These are phyloP conservation scores for Panicum hallii DNA, from an alignment of 202 grass and related monocot species.

Conservation along the genomic window DNA sequence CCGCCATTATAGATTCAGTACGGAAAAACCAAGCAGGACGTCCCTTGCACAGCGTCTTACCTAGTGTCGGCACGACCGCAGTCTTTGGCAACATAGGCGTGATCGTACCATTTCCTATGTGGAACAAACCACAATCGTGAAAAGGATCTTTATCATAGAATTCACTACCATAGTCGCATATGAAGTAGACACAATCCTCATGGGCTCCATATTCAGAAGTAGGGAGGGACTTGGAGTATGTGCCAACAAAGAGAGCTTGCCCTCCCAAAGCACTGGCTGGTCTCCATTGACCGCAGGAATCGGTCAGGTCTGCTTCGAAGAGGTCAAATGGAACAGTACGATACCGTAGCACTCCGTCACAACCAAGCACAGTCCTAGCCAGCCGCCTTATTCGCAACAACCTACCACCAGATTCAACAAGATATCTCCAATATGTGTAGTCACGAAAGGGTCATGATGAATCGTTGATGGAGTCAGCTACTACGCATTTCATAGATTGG, in stretches of 20 bases:
- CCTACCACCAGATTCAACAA: background rate
- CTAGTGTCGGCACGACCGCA: background rate
- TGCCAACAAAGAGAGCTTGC: background rate
- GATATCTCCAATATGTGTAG: background rate
- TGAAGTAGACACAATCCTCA: background rate
- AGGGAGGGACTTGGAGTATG: background rate
- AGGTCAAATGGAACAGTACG: background rate
- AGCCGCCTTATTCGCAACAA: background rate
- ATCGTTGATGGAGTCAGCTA: background rate
- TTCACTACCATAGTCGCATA: background rate
- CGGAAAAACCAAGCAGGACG: background rate
- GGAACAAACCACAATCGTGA: background rate
- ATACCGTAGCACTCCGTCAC: too few relatives aligned
- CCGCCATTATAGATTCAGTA: too few relatives aligned
- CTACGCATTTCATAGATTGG: background rate
- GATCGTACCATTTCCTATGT: background rate
- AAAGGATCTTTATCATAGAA: background rate
- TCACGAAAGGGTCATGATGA: too few relatives aligned
- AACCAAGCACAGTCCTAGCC: too few relatives aligned
- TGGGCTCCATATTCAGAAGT: background rate
- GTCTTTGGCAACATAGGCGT: background rate
- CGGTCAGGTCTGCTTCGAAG: background rate
- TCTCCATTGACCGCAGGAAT: background rate
- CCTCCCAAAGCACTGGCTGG: background rate
- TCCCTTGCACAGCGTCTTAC: background rate